Percentiles rank a stretch among this genome's conserved stretches.
phyloP scores from a whole-genome alignment of 306 rosid genomes.

The Fagus sylvatica region DNA sequence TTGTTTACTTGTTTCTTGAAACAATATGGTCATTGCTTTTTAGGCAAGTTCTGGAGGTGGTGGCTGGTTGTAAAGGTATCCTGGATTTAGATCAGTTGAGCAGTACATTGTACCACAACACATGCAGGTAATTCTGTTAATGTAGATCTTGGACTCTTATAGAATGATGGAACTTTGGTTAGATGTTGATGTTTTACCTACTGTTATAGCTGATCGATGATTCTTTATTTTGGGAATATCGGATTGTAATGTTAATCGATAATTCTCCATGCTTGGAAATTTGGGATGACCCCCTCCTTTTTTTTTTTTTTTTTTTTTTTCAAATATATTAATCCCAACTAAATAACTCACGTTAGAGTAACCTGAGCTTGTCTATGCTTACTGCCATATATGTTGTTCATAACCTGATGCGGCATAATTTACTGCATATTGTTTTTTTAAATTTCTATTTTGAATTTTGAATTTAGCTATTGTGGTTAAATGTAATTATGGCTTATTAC shows the following conservation, averaged over 20 bases:
- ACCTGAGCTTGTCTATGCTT: neutral
- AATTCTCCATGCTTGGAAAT: neutral
- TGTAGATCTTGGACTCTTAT: conserved; percentile 6
- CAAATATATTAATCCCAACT: neutral
- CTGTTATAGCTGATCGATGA: neutral
- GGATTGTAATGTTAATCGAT: neutral
- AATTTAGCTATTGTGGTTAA: no score
- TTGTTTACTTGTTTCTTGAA: conserved; percentile 14
- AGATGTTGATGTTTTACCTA: neutral
- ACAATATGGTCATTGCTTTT: conserved; percentile 24
- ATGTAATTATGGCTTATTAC: no score
- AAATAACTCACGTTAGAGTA: neutral
- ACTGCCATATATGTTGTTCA: no score
- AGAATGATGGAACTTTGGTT: conserved; percentile 4
- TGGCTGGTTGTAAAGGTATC: conserved; percentile 84
- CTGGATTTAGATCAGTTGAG: conserved; percentile 57
- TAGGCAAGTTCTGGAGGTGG: conserved; percentile 96
- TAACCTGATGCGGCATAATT: no score
- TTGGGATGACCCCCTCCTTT: neutral
- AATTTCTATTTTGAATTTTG: no score
- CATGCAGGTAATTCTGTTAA: conserved; percentile 75
- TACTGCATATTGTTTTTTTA: no score
- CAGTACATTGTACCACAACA: conserved; percentile 75
- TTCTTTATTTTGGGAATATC: neutral
- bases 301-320: neutral